A percentile compares a stretch with the other conserved stretches of the same genome.
Evolutionary conservation across 495 filamentous ascomycete genomes (phyloP).

Genomic region (Penicillium pulvis): DNA sequence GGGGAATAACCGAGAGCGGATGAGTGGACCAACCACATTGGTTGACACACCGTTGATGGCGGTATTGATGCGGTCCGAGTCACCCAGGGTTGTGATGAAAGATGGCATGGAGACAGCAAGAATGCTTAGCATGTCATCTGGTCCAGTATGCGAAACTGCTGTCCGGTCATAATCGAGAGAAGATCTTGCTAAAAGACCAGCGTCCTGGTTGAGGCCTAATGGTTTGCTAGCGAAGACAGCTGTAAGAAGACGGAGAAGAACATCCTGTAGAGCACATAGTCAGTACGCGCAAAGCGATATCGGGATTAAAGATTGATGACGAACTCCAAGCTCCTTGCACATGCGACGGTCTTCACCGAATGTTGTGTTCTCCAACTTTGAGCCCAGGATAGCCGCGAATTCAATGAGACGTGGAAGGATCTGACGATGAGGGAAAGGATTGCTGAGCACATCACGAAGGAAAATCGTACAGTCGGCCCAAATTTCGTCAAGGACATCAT

Average conservation of each 20-base stretch:
- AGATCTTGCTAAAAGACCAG: slow-evolving; percentile 38
- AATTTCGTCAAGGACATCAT: slow-evolving; percentile 99
- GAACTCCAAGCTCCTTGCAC: slow-evolving; percentile 86
- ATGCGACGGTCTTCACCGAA: slow-evolving; percentile 95
- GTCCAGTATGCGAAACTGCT: slow-evolving; percentile 42
- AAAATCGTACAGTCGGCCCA: slow-evolving; percentile 95
- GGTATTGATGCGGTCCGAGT: slow-evolving; percentile 77
- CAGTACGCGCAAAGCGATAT: slow-evolving; percentile 9
- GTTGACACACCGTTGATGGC: slow-evolving; percentile 79
- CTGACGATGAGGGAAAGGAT: slow-evolving; percentile 93
- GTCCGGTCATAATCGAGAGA: slow-evolving; percentile 49
- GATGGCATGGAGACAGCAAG: slow-evolving; percentile 77
- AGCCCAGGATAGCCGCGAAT: slow-evolving; percentile 83
- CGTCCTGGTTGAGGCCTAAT: slow-evolving; percentile 56
- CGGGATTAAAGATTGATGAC: slow-evolving; percentile 28
- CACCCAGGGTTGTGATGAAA: slow-evolving; percentile 81
- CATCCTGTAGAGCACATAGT: slow-evolving; percentile 63
- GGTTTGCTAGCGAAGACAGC: slow-evolving; percentile 91
- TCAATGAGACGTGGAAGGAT: slow-evolving; percentile 85
- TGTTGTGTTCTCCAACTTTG: slow-evolving; percentile 96
- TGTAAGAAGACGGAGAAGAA: slow-evolving; percentile 82
- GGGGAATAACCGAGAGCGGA: slow-evolving; percentile 86
- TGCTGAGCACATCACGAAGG: slow-evolving; percentile 83
- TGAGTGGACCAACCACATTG: slow-evolving; percentile 77
- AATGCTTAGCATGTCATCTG: slow-evolving; percentile 81